phyloP scores from a whole-genome alignment of 768 basidiomycete species.

The Amyloporia xantha region DNA sequence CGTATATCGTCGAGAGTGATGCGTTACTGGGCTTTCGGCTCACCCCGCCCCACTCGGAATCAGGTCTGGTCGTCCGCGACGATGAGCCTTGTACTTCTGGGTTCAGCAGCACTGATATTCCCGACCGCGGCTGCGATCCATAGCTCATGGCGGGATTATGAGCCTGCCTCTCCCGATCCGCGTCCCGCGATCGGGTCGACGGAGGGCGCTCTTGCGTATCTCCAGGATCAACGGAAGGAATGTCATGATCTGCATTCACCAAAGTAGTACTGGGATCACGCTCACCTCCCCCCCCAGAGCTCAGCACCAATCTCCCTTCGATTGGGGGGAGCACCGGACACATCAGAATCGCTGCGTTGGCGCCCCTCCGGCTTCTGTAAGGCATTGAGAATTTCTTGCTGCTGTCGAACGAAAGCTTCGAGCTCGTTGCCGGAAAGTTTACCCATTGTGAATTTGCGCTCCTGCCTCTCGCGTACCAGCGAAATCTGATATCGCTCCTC shows the following conservation, averaged over 20 bases:
- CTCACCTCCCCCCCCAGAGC: slow-evolving; percentile 9
- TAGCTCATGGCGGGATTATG: slow-evolving; percentile 6
- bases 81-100: slow-evolving; percentile 3
- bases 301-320: slow-evolving; percentile 6
- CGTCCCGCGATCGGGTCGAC: slow-evolving; percentile 13
- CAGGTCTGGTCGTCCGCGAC: not conserved
- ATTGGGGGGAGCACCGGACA: not conserved
- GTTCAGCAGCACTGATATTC: not conserved
- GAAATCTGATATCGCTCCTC: slow-evolving; percentile 38
- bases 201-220: slow-evolving; percentile 7
- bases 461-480: slow-evolving; percentile 42
- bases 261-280: not conserved
- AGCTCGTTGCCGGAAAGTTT: slow-evolving; percentile 24
- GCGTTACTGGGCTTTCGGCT: slow-evolving; percentile 30
- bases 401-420: slow-evolving; percentile 29
- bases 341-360: not conserved
- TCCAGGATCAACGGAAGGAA: not conserved
- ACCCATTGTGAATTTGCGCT: slow-evolving; percentile 42
- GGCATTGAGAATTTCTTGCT: slow-evolving; percentile 41
- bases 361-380: slow-evolving; percentile 27
- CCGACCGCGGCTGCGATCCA: not conserved
- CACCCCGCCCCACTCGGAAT: slow-evolving; percentile 17
- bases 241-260: not conserved
- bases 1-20: too few species aligned
- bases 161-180: slow-evolving; percentile 6